Evolutionary conservation across 352 stramenopile genomes (phyloP), one percentile per base, ranked within the genome.

Genomic region (Phytophthora europaea): DNA sequence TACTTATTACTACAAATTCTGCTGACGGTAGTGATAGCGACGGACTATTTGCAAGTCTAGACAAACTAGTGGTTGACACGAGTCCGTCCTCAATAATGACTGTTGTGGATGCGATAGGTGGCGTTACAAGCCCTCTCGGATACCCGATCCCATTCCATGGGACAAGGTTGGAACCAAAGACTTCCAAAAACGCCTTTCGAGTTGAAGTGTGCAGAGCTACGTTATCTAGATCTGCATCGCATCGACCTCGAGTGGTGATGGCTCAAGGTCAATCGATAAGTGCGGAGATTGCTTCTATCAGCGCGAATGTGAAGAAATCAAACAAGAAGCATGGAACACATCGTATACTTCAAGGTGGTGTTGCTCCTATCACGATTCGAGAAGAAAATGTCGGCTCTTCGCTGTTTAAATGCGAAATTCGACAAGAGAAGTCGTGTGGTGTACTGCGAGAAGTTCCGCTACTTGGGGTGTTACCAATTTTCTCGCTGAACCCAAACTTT

Each of bases 311-410:
- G 18, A 70, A 47, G 18, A 77, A 16, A 45, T 38, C 10, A 62
- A 61, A 16, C 26, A 50, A 31, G 10, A 56, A 47, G n/a, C n/a
- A 9, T n/a, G 20, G 8, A 16, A 38, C 4, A 22, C 33, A 57
- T 22, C 34, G 57, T 6, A 54, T 85, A 15, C 31, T 82, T n/a
- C 75, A 85, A 79, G 63, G 78, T 23, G 78, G 78, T 38, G 22
- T 51, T 45, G 47, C 56, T 43, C 68, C 76, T 15, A 70, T 75
- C 23, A n/a, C 63, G 9, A 60, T 61, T 50, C 36, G 40, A 57
- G 62, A 23, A 8, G 40, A 13, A 12, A 23, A 65, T 56, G 6
- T 26, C 9, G 28, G 6, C 52, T n/a, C 47, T 56, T 50, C 65
- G 20, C 48, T 82, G 36, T 47, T 78, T 18, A 77, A 75, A 53